A percentile compares a stretch with the other conserved stretches of the same genome.
These are phyloP conservation scores for Prunus armeniaca DNA, from an alignment of 306 rosid genomes.

Conservation along the genomic window DNA sequence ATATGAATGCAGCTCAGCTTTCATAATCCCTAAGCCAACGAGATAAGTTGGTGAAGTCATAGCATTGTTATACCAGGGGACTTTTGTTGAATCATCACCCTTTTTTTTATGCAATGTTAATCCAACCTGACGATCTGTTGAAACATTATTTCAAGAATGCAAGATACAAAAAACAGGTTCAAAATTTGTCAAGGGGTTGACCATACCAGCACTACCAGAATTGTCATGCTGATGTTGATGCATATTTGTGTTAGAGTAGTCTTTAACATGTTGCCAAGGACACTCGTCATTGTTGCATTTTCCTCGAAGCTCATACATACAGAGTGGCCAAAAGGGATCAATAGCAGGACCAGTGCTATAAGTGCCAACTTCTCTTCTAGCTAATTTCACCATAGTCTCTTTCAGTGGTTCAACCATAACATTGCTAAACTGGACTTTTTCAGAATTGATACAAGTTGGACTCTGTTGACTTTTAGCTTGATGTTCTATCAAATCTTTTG, in stretches of 20 bases:
- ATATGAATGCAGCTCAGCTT: slow-evolving; percentile 49
- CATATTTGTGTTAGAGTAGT: slow-evolving; percentile 40
- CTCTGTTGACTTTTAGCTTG: slow-evolving; percentile 24
- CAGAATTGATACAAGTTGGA: slow-evolving; percentile 30
- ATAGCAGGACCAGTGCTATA: slow-evolving; percentile 53
- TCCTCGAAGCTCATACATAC: slow-evolving; percentile 97
- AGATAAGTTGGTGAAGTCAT: slow-evolving; percentile 60
- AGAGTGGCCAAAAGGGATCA: slow-evolving; percentile 91
- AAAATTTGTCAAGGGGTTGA: slow-evolving; percentile 12
- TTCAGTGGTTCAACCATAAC: slow-evolving; percentile 27
- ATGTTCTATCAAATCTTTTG: slow-evolving; percentile 38
- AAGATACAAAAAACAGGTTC: slow-evolving; percentile 12
- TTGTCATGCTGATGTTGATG: slow-evolving; percentile 35
- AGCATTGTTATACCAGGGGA: slow-evolving; percentile 37
- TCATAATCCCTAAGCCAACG: slow-evolving; percentile 72
- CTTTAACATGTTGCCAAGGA: slow-evolving; percentile 92
- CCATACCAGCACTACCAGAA: slow-evolving; percentile 61
- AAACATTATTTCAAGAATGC: slow-evolving; percentile 20
- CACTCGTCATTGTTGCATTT: slow-evolving; percentile 98
- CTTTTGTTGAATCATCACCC: slow-evolving; percentile 40
- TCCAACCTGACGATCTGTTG: slow-evolving; percentile 50
- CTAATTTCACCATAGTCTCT: slow-evolving; percentile 36
- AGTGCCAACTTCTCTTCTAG: slow-evolving; percentile 51
- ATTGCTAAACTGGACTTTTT: slow-evolving; percentile 33
- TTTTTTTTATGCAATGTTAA: slow-evolving; percentile 25